Percentiles rank a stretch among this genome's conserved stretches.
Evolutionary conservation across 2,329 filamentous ascomycete species (phyloP).

Genomic region (Tolypocladium endophyticum): DNA sequence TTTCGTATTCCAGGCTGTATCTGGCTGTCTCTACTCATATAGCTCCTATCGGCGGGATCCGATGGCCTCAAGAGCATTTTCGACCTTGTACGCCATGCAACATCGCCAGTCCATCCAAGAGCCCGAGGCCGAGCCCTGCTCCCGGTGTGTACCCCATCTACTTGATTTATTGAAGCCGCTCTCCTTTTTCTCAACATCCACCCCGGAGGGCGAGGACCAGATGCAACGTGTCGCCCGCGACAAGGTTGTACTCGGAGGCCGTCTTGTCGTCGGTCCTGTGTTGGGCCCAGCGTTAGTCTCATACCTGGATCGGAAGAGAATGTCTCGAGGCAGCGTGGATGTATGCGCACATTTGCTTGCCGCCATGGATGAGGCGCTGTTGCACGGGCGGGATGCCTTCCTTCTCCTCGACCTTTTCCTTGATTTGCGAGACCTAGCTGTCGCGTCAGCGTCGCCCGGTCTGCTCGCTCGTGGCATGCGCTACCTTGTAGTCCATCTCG

Average conservation of each 20-base stretch:
- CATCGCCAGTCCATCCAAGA: not conserved
- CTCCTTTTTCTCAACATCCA: not conserved
- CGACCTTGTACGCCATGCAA: not conserved
- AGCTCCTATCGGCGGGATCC: not conserved
- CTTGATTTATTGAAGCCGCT: not conserved
- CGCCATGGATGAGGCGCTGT: conserved; percentile 90
- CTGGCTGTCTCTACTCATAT: not conserved
- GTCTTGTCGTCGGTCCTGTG: conserved; percentile 88
- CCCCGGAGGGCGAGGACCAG: conserved; percentile 65
- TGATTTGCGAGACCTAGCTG: conserved; percentile 78
- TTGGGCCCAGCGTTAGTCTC: not conserved
- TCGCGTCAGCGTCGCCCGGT: not conserved
- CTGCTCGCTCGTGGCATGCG: not conserved
- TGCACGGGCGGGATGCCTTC: conserved; percentile 96
- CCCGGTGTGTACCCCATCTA: not conserved
- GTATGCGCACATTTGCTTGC: conserved; percentile 83
- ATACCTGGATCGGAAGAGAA: not conserved
- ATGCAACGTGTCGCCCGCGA: conserved; percentile 88
- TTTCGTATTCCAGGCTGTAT: not conserved
- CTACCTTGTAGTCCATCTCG: conserved; percentile 84
- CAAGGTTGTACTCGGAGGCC: conserved; percentile 78
- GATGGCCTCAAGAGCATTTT: not conserved
- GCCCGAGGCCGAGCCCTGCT: not conserved
- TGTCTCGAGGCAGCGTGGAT: conserved; percentile 2
- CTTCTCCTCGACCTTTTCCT: conserved; percentile 98